Percentiles rank a stretch among this genome's conserved stretches.
phyloP scores from a whole-genome alignment of 768 basidiomycete species.

The Tylopilus subfusipes region DNA sequence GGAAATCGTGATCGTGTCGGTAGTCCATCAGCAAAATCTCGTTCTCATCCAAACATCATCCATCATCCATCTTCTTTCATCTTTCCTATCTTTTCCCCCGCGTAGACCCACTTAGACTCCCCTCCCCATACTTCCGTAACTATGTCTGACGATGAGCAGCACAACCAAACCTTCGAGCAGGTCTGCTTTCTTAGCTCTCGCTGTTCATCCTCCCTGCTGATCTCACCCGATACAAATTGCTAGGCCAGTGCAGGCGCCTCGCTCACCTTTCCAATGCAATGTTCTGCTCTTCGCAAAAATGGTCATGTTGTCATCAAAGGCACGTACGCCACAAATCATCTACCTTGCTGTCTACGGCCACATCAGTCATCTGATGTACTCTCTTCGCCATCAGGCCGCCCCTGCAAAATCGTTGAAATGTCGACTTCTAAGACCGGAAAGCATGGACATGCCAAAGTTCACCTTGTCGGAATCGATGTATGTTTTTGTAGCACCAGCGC shows the following conservation, averaged over 20 bases:
- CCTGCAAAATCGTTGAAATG: conserved; percentile 99
- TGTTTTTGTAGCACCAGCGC: conserved; percentile 33
- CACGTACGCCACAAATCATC: conserved; percentile 14
- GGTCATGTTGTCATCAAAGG: conserved; percentile 97
- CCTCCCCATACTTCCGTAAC: conserved; percentile 25
- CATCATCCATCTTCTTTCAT: conserved; percentile 25
- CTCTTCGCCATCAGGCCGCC: conserved; percentile 52
- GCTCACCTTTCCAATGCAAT: conserved; percentile 83
- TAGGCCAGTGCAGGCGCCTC: conserved; percentile 76
- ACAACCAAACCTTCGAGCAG: conserved; percentile 85
- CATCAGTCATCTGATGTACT: conserved; percentile 1
- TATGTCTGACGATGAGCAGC: conserved; percentile 94
- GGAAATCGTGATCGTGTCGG: conserved; percentile 24
- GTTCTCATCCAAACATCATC: conserved; percentile 19
- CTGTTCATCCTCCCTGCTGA: conserved; percentile 11
- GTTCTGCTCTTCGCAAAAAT: conserved; percentile 92
- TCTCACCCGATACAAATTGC: conserved; percentile 16
- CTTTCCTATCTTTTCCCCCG: conserved; percentile 18
- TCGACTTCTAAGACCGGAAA: conserved; percentile 99
- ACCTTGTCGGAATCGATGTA: conserved; percentile 95
- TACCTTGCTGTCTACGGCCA: background rate
- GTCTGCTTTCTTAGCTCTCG: conserved; percentile 36
- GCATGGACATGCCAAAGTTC: conserved; percentile 99
- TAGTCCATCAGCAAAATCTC: conserved; percentile 12
- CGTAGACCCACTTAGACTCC: conserved; percentile 24